Conservation (phyloP, 768 basidiomycete species). For the Boletellus ananas region DNA sequence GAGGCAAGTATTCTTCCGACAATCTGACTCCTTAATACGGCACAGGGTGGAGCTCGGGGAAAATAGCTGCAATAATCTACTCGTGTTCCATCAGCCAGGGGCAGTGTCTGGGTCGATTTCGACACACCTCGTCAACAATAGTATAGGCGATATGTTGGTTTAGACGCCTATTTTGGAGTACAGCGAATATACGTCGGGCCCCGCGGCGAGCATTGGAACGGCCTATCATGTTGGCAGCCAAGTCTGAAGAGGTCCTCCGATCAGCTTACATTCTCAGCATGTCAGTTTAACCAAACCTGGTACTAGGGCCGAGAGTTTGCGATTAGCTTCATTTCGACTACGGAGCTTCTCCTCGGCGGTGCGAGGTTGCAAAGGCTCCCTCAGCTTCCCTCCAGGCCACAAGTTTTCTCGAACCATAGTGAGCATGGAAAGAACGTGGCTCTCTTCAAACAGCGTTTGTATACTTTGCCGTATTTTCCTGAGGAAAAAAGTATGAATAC, state of each 20-base stretch:
- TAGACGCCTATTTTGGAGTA: conserved; percentile 89
- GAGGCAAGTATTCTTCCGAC: neutral
- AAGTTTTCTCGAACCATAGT: conserved; percentile 65
- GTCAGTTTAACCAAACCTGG: conserved; percentile 55
- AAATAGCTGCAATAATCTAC: conserved; percentile 57
- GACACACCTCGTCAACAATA: conserved; percentile 80
- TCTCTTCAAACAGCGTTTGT: conserved; percentile 59
- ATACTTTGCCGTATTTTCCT: conserved; percentile 88
- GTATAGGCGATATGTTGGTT: conserved; percentile 92
- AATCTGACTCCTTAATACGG: conserved; percentile 2
- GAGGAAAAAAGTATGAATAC: conserved; percentile 7
- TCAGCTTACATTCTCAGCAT: neutral
- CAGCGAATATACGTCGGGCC: conserved; percentile 88
- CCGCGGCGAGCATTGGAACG: conserved; percentile 91
- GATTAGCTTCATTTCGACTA: conserved; percentile 83
- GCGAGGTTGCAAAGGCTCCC: conserved; percentile 56
- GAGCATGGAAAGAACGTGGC: conserved; percentile 66
- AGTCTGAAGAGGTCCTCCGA: conserved; percentile 46
- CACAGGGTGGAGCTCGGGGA: conserved; percentile 44
- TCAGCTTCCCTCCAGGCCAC: conserved; percentile 84
- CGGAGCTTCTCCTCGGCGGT: conserved; percentile 75
- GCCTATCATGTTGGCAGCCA: conserved; percentile 98
- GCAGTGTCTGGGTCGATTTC: neutral
- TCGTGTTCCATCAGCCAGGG: conserved; percentile 4
- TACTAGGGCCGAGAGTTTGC: conserved; percentile 85